These are phyloP conservation scores for Neoascochyta sp. DNA, from an alignment of 2,329 filamentous ascomycete genomes.

Conservation along the genomic window DNA sequence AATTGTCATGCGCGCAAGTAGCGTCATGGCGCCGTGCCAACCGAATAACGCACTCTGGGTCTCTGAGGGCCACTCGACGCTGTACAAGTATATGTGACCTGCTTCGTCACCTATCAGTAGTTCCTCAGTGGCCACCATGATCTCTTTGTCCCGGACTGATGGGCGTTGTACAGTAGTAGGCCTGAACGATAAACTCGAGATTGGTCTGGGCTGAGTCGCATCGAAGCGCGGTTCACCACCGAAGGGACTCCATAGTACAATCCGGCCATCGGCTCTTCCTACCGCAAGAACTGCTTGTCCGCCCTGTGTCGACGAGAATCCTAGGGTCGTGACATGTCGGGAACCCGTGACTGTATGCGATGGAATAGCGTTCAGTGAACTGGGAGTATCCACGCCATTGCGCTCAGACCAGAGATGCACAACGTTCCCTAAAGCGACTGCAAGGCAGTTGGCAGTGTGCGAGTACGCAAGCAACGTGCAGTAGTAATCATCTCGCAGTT, in stretches of 20 bases:
- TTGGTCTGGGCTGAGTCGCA: constrained; percentile 64
- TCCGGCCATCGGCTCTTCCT: constrained; percentile 70
- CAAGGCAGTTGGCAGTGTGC: constrained; percentile 67
- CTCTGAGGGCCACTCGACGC: constrained; percentile 71
- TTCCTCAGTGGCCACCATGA: constrained; percentile 68
- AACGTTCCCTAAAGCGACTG: constrained; percentile 73
- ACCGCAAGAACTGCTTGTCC: constrained; percentile 78
- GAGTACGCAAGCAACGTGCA: constrained; percentile 89
- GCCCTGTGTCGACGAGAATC: constrained; percentile 79
- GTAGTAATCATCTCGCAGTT: constrained; percentile 92
- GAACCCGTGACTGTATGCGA: constrained; percentile 21
- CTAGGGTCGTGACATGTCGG: constrained; percentile 71
- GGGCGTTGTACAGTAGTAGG: constrained; percentile 55
- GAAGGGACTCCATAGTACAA: constrained; percentile 74
- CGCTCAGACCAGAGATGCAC: constrained; percentile 88
- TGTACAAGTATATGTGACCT: constrained; percentile 83
- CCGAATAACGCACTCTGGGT: constrained; percentile 62
- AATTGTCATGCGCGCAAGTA: constrained; percentile 71
- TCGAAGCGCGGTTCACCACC: constrained; percentile 71
- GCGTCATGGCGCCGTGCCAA: constrained; percentile 74
- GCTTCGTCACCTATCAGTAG: constrained; percentile 80
- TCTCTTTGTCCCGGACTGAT: constrained; percentile 49
- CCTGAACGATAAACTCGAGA: constrained; percentile 80
- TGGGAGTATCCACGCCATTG: constrained; percentile 60
- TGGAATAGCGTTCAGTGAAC: constrained; percentile 52